Base-by-base conservation (phyloP, 352 stramenopile genomes). In the Globisporangium solare region DNA sequence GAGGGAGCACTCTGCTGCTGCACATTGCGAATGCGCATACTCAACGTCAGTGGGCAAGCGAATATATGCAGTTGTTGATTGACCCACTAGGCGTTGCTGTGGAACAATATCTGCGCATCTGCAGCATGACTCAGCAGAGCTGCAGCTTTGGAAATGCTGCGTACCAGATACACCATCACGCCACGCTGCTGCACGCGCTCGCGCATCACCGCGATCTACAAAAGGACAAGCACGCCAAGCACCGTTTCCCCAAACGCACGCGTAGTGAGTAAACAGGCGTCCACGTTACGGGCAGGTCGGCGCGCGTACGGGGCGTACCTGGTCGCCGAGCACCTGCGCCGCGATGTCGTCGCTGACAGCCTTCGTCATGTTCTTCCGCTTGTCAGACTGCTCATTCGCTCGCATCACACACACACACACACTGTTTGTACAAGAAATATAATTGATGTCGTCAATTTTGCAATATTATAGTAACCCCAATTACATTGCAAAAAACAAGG, bases 91-190 rank as follows among this genome's bases (percentile, higher is more conserved):
- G 0, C 27, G 27, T 10, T 35, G 7, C 7, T 35, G 27, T 35
- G 27, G 27, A 7, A 7, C 27, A 8, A 8, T 6, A 35, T 35
- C 27, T 10, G 5, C 7, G 27, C 27, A 35, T 35, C 7, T 35
- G 10, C 27, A 35, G 10, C n/a, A 35, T 35, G 27, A 10, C 7
- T 3, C 27, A 35, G 27, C 27, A 31, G 27, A 35, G 27, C 27
- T 35, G 27, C 2, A 2, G 24, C 24, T 35, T 35, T 35, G 4
- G 27, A 6, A 35, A 10, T 35, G 27, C 2, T 53, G 67, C 73
- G 18, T 1, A 85, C 76, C 64, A 84, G 60, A 58, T 86, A 88
- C 12, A 64, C 74, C 66, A 81, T 66, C 22, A 83, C 66, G 15
- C 73, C 77, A 31, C 61, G 58, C n/a, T 66, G 54, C n/a, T 66